Percentiles rank a stretch among this genome's conserved stretches.
Conservation (phyloP, 768 basidiomycete species). For the Mrakia frigida region DNA sequence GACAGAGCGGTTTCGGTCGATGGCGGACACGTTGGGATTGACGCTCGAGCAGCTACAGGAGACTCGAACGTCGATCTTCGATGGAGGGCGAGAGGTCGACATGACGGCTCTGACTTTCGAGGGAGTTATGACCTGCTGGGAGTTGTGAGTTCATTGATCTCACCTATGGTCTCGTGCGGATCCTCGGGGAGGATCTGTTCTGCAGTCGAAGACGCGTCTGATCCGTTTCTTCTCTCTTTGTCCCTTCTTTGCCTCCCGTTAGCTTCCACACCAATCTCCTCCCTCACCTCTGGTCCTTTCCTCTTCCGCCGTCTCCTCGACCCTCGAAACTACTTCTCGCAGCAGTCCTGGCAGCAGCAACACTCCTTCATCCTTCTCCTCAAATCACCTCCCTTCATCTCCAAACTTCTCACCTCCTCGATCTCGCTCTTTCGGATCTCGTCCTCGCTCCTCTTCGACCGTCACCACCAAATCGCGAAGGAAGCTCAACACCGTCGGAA, state of each 20-base stretch:
- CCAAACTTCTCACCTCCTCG: neutral
- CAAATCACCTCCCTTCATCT: neutral
- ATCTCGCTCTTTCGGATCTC: constrained; percentile 1
- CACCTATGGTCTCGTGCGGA: neutral
- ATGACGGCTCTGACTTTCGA: constrained; percentile 7
- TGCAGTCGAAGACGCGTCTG: neutral
- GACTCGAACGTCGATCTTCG: neutral
- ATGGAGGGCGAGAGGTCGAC: neutral
- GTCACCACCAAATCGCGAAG: neutral
- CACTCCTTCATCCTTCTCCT: neutral
- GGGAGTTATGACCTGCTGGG: neutral
- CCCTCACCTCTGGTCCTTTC: neutral
- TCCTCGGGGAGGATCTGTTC: neutral
- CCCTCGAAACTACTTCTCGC: neutral
- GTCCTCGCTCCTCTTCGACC: constrained; percentile 1
- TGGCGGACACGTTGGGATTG: neutral
- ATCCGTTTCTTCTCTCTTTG: neutral
- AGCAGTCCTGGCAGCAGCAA: neutral
- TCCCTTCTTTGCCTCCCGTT: neutral
- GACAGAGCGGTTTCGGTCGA: neutral
- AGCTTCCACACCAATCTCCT: constrained; percentile 1
- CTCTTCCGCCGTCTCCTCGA: neutral
- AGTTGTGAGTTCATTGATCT: neutral
- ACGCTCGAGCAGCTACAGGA: constrained; percentile 4
- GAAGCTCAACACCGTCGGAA: neutral